Evolutionary conservation across 805 yeast species (phyloP).

Genomic region (Metschnikowia sp.): DNA sequence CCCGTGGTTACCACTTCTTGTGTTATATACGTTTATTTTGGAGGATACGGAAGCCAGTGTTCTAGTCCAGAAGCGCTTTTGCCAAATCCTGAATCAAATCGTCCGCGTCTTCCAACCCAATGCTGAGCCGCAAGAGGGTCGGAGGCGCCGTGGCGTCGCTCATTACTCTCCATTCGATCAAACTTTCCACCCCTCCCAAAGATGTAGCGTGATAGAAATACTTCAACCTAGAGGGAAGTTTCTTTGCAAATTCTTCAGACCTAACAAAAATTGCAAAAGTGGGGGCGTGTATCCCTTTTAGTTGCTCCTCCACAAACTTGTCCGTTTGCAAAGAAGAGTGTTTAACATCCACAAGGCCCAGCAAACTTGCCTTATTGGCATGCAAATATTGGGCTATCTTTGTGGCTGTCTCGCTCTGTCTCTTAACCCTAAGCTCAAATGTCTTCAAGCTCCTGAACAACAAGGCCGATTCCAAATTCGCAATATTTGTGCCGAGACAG

Average conservation of each 20-base stretch:
- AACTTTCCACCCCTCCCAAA: conserved; percentile 86
- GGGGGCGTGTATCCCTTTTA: conserved; percentile 64
- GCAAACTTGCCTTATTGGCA: conserved; percentile 46
- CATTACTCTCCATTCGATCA: conserved; percentile 87
- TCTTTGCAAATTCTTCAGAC: conserved; percentile 52
- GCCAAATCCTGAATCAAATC: conserved; percentile 74
- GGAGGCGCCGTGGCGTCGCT: conserved; percentile 53
- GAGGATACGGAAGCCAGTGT: too few species aligned
- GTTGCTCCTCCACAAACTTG: conserved; percentile 59
- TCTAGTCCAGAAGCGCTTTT: conserved; percentile 42
- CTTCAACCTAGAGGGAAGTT: conserved; percentile 60
- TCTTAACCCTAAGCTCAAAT: conserved; percentile 63
- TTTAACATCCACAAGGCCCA: conserved; percentile 49
- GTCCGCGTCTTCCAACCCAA: conserved; percentile 74
- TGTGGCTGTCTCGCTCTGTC: conserved; percentile 63
- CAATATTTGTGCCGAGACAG: conserved; percentile 74
- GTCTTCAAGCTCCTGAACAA: conserved; percentile 80
- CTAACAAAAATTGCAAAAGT: conserved; percentile 65
- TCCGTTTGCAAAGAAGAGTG: conserved; percentile 82
- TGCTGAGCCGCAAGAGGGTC: conserved; percentile 66
- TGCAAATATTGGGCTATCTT: conserved; percentile 56
- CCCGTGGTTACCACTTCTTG: too few species aligned
- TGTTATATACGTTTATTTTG: too few species aligned
- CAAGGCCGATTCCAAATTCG: conserved; percentile 71
- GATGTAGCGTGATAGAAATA: conserved; percentile 90